Evolutionary conservation across 2,329 filamentous ascomycete genomes (phyloP).

Genomic region (Calonectria hawksworthii): DNA sequence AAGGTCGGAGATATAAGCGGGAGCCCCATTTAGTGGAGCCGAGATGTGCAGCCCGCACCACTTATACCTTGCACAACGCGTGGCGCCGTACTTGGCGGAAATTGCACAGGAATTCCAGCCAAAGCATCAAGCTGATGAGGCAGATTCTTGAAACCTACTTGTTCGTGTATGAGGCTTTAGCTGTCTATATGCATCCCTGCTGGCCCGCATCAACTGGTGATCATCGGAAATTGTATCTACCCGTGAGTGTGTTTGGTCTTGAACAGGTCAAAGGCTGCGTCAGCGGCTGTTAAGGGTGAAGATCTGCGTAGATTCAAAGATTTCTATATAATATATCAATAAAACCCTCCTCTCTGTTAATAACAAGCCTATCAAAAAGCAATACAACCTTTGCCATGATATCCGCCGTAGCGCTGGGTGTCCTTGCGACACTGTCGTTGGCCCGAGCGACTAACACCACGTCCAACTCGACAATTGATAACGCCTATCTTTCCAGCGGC

Average conservation of each 20-base stretch:
- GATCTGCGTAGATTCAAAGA: background rate
- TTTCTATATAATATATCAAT: background rate
- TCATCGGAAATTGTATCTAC: background rate
- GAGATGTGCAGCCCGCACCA: background rate
- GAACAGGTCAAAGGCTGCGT: background rate
- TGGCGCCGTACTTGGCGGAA: background rate
- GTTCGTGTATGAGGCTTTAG: background rate
- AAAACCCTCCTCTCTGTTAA: background rate
- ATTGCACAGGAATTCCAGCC: background rate
- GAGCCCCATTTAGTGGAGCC: background rate
- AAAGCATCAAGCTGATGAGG: background rate
- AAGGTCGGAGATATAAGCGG: background rate
- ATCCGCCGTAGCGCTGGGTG: background rate
- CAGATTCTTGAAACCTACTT: background rate
- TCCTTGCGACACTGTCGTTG: background rate
- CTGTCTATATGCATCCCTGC: background rate
- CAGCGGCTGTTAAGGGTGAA: background rate
- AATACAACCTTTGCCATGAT: background rate
- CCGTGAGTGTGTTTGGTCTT: background rate
- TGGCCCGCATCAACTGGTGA: background rate
- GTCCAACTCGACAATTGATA: background rate
- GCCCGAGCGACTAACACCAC: background rate
- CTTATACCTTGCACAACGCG: constrained; percentile 4
- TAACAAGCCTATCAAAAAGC: background rate
- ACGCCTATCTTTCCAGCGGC: background rate